These are phyloP conservation scores for Rhizopogon roseolus DNA, from an alignment of 768 basidiomycete genomes.

Conservation along the genomic window DNA sequence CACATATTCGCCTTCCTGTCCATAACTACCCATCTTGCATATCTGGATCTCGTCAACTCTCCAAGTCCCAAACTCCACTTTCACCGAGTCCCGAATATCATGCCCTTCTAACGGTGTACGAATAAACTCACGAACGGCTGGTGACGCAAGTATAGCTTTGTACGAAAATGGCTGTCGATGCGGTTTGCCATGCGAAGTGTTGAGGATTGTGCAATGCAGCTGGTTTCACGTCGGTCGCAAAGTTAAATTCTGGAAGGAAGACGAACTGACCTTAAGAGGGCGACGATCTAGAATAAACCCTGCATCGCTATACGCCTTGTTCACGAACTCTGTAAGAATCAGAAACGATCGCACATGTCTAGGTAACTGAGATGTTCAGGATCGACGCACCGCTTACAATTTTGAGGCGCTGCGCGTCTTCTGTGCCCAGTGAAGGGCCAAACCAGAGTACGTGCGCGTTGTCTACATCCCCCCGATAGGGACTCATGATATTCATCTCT, in stretches of 20 bases:
- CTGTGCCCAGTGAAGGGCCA: conserved; percentile 37
- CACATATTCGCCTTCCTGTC: conserved; percentile 58
- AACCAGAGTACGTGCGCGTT: conserved; percentile 54
- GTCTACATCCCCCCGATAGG: conserved; percentile 28
- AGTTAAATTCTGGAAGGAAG: background rate
- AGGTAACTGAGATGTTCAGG: background rate
- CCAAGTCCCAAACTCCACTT: conserved; percentile 50
- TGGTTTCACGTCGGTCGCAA: conserved; percentile 9
- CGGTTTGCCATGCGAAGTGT: conserved; percentile 41
- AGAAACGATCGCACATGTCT: background rate
- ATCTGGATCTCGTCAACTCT: conserved; percentile 53
- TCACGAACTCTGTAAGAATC: conserved; percentile 34
- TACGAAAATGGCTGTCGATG: conserved; percentile 41
- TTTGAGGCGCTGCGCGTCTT: conserved; percentile 25
- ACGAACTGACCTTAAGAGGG: conserved; percentile 42
- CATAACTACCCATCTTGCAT: conserved; percentile 69
- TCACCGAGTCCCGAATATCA: conserved; percentile 17
- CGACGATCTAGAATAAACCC: conserved; percentile 43
- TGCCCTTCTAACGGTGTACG: background rate
- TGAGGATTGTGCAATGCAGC: conserved; percentile 50
- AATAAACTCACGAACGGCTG: conserved; percentile 8
- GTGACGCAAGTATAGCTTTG: conserved; percentile 27
- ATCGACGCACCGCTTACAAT: conserved; percentile 31
- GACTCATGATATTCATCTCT: conserved; percentile 45
- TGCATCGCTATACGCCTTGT: conserved; percentile 32